Evolutionary conservation across 768 basidiomycete genomes (phyloP).

Genomic region (Suillus luteus): DNA sequence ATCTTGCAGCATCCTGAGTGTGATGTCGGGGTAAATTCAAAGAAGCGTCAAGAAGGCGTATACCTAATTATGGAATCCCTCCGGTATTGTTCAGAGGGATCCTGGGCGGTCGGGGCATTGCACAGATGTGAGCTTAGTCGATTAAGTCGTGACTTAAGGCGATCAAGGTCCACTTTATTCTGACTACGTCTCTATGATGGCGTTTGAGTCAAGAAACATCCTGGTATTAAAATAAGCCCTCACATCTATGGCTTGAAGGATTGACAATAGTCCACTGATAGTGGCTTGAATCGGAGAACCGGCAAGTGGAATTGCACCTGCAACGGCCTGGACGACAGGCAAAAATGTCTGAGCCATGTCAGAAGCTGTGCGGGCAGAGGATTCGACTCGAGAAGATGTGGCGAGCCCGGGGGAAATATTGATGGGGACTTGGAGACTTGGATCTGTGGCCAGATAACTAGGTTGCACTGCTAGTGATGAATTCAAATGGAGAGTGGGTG

Average conservation of each 20-base stretch:
- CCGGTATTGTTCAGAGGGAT: not conserved
- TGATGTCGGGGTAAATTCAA: not conserved
- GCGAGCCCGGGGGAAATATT: not conserved
- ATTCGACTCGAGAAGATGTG: not conserved
- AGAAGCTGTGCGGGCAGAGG: not conserved
- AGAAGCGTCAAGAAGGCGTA: not conserved
- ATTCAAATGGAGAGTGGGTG: not conserved
- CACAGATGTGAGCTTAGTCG: not conserved
- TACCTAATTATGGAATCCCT: constrained; percentile 6
- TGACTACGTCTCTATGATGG: not conserved
- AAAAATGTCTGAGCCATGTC: not conserved
- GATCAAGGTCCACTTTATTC: not conserved
- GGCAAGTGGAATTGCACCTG: not conserved
- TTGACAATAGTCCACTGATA: not conserved
- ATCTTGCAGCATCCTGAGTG: not conserved
- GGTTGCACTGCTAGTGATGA: not conserved
- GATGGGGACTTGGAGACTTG: not conserved
- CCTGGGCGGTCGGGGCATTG: not conserved
- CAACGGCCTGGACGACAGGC: not conserved
- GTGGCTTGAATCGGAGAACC: not conserved
- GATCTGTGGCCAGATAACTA: not conserved
- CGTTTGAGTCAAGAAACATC: not conserved
- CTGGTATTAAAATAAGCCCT: not conserved
- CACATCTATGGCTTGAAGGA: not conserved
- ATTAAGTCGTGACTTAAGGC: not conserved